Base-by-base conservation (phyloP, 108 stramenopile species). In the Fragilaria radians region DNA sequence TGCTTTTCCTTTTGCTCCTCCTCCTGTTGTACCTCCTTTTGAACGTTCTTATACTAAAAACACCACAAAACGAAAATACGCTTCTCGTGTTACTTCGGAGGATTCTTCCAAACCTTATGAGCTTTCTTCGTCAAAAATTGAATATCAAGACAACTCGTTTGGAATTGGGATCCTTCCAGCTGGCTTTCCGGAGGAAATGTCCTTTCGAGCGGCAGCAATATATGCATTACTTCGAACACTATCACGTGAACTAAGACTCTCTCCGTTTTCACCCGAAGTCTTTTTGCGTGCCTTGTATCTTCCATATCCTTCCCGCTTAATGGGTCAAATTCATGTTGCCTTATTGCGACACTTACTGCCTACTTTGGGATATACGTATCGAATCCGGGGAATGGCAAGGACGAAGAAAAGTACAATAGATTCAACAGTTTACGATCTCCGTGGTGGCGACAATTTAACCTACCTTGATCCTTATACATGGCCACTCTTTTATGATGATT, bases 401-500 rank as follows among this genome's bases (percentile, higher is more conserved):
- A 26, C 54, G 24, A 61, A 72, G 32, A 72, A 66, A 50, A 57
- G 78, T 11, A 60, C 52, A 9, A 18, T 68, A 17, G 80, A 82
- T 52, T 68, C 64, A 32, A n/a, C 73, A 48, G 59, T 54, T 45
- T 71, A 51, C 46, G 80, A 67, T 0, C 61, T 80, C 42, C 69
- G 70, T 32, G 86, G 73, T 17, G 83, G 86, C 28, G 83, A 89
- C 54, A 93, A 93, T 48, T 68, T 93, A 53, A 70, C 55, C 5
- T 80, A 77, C 67, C 57, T 93, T 30, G 91, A 93, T 70, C 55
- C 36, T 28, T 61, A 57, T 32, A 79, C 85, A 3, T 93, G 91
- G 91, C 91, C 91, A 11, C 52, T 89, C 3, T 93, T 81, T 63
- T 89, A 74, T 65, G 79, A 85, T 48, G 91, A 93, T 61, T 93